Conservation (phyloP, 148 eudicot genomes). For the Rhododendron vialii region DNA sequence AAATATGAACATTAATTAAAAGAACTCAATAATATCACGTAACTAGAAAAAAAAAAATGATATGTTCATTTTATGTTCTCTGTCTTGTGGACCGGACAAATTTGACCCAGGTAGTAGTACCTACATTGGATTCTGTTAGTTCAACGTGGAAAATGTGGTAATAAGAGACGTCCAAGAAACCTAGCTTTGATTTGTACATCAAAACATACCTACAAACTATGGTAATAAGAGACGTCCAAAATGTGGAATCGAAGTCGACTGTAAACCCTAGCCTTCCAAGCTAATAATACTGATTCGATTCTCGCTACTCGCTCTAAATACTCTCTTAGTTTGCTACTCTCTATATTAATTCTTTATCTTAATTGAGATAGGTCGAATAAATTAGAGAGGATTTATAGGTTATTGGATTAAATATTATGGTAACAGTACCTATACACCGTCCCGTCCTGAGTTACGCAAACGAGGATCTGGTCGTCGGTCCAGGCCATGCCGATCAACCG, state of each 20-base stretch:
- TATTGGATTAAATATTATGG: not conserved
- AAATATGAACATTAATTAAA: not conserved
- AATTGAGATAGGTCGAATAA: not conserved
- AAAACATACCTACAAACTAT: not conserved
- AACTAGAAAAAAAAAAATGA: too few relatives aligned
- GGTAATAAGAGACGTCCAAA: not conserved
- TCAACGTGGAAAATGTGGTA: too few relatives aligned
- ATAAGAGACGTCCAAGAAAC: too few relatives aligned
- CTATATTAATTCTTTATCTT: too few relatives aligned
- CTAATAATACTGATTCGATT: not conserved
- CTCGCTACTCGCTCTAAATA: too few relatives aligned
- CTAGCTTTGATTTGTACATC: not conserved
- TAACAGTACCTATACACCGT: conserved; percentile 44
- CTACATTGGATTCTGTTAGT: conserved; percentile 34
- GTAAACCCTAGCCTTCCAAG: not conserved
- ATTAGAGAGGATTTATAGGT: too few relatives aligned
- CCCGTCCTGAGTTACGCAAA: conserved; percentile 89
- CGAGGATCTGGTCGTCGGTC: conserved; percentile 74
- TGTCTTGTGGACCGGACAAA: too few relatives aligned
- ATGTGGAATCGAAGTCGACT: not conserved
- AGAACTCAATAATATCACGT: not conserved
- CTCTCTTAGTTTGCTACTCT: not conserved
- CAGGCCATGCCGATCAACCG: conserved; percentile 75
- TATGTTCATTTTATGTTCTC: too few relatives aligned
- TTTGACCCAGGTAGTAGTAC: too few relatives aligned